phyloP scores from a whole-genome alignment of 768 basidiomycete genomes.

The Serendipita vermifera region DNA sequence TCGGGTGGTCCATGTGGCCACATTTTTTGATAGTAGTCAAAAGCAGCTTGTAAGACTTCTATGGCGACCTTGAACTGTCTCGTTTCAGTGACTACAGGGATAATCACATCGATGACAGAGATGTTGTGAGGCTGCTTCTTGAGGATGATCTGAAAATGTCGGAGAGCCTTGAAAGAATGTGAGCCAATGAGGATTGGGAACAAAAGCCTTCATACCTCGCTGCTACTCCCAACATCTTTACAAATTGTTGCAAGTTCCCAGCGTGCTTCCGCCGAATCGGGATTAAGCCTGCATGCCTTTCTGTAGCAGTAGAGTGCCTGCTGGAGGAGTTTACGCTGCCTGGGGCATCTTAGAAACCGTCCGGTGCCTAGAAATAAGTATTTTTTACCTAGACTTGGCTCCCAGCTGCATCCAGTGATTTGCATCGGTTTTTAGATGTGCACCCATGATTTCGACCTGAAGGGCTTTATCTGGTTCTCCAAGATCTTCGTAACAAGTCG shows the following conservation, averaged over 20 bases:
- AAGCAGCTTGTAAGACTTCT: conserved; percentile 55
- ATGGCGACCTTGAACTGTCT: conserved; percentile 54
- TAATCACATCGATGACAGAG: conserved; percentile 62
- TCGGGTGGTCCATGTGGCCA: conserved; percentile 35
- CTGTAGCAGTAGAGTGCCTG: conserved; percentile 88
- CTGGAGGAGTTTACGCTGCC: conserved; percentile 59
- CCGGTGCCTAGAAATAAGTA: neutral
- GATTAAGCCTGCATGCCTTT: conserved; percentile 67
- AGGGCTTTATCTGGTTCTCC: conserved; percentile 56
- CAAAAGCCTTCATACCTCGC: conserved; percentile 32
- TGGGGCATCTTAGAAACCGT: conserved; percentile 17
- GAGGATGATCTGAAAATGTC: conserved; percentile 56
- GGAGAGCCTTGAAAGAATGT: conserved; percentile 33
- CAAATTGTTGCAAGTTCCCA: conserved; percentile 84
- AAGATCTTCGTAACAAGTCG: conserved; percentile 66
- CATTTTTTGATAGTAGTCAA: conserved; percentile 47
- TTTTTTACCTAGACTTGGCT: conserved; percentile 49
- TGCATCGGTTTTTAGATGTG: conserved; percentile 70
- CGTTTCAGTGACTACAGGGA: conserved; percentile 61
- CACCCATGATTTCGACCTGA: conserved; percentile 78
- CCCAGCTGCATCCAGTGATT: conserved; percentile 85
- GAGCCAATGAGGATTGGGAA: neutral
- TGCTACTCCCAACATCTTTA: conserved; percentile 53
- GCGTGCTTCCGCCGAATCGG: conserved; percentile 67
- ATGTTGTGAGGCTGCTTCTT: conserved; percentile 69